These are phyloP conservation scores for Hygrocybe coccinea DNA, from an alignment of 768 basidiomycete species.

Conservation along the genomic window DNA sequence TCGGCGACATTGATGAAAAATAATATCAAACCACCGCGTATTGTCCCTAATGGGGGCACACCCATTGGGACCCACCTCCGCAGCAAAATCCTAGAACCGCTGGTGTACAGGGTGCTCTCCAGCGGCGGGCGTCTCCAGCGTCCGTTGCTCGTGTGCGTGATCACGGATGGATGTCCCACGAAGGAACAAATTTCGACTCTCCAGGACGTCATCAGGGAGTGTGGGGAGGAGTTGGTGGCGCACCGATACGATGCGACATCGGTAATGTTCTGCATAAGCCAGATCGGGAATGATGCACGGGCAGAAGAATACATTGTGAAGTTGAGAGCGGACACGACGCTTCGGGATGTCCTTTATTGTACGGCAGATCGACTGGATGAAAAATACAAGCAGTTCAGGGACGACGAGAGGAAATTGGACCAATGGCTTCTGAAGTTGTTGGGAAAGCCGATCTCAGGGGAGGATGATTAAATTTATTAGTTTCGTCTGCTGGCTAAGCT, in stretches of 20 bases:
- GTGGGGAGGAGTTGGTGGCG: conserved; percentile 6
- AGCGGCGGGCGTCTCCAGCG: conserved; percentile 1
- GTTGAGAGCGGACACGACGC: conserved; percentile 1
- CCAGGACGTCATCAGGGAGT: conserved; percentile 11
- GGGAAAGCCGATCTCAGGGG: no score
- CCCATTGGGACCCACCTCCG: conserved; percentile 12
- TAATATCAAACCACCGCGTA: not conserved
- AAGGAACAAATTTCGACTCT: conserved; percentile 1
- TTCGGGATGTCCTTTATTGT: conserved; percentile 14
- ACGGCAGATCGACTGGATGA: conserved; percentile 15
- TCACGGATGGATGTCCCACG: conserved; percentile 15
- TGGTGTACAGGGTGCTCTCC: conserved; percentile 5
- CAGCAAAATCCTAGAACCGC: conserved; percentile 13
- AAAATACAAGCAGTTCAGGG: conserved; percentile 14
- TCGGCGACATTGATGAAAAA: not conserved
- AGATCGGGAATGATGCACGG: conserved; percentile 10
- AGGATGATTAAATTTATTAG: no score
- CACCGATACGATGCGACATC: conserved; percentile 9
- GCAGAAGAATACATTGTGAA: conserved; percentile 7
- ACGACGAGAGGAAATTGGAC: conserved; percentile 14
- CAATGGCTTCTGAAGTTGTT: conserved; percentile 11
- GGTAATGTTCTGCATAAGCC: conserved; percentile 16
- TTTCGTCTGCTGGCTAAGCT: no score
- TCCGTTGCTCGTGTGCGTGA: conserved; percentile 15
- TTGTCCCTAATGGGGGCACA: conserved; percentile 5